phyloP scores from a whole-genome alignment of 192 early-diverging fungal genomes.

The Coemansia sp. region DNA sequence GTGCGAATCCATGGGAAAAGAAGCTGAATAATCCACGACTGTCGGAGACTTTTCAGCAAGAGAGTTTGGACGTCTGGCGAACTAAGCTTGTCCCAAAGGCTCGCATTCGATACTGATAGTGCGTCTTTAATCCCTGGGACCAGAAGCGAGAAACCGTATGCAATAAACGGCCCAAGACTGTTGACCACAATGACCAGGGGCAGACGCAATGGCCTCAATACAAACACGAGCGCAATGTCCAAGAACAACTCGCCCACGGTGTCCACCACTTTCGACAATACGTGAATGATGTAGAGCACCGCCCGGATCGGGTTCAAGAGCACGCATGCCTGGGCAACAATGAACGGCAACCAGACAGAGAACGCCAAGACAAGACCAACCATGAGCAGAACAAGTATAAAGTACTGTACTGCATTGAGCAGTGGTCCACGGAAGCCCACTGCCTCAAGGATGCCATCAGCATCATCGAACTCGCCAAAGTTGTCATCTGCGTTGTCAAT shows the following conservation, averaged over 20 bases:
- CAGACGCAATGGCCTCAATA: conserved; percentile 17
- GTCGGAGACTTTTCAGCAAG: conserved; percentile 17
- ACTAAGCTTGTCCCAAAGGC: conserved; percentile 26
- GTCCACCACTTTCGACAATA: conserved; percentile 57
- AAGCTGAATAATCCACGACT: conserved; percentile 32
- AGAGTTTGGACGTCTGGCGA: conserved; percentile 14
- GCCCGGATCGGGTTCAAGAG: conserved; percentile 43
- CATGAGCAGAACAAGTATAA: conserved; percentile 73
- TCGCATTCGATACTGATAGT: conserved; percentile 8
- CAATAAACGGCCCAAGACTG: conserved; percentile 10
- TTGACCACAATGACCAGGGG: conserved; percentile 6
- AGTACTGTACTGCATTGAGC: conserved; percentile 77
- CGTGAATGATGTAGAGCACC: conserved; percentile 70
- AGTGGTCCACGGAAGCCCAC: conserved; percentile 87
- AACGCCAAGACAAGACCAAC: conserved; percentile 68
- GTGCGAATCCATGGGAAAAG: conserved; percentile 34
- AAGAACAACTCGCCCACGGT: conserved; percentile 24
- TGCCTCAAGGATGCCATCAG: conserved; percentile 82
- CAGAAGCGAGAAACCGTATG: neutral
- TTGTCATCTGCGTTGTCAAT: conserved; percentile 51
- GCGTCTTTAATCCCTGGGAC: conserved; percentile 15
- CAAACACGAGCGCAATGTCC: conserved; percentile 8
- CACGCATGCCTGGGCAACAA: conserved; percentile 30
- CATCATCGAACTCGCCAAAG: conserved; percentile 60
- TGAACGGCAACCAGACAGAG: conserved; percentile 76